These are phyloP conservation scores for Mycena sanguinolenta DNA, from an alignment of 768 basidiomycete genomes.

Conservation along the genomic window DNA sequence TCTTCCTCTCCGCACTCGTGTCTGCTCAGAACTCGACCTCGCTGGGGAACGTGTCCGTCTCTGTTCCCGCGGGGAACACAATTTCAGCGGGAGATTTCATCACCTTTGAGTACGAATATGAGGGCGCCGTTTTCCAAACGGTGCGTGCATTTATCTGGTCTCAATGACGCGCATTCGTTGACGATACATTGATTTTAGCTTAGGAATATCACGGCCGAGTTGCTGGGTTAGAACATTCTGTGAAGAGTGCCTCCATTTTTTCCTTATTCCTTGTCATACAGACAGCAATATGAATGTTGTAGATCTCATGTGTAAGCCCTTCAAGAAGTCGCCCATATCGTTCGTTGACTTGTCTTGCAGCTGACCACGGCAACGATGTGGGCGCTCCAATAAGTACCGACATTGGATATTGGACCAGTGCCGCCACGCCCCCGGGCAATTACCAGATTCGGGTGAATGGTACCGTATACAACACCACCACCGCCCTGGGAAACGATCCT, in stretches of 20 bases:
- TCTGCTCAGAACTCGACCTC: background rate
- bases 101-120: background rate
- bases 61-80: background rate
- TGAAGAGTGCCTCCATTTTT: background rate
- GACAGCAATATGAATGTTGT: conserved; percentile 5
- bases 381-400: background rate
- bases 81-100: background rate
- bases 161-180: background rate
- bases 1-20: conserved; percentile 1
- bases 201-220: conserved; percentile 11
- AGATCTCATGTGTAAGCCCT: conserved; percentile 1
- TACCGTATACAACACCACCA: background rate
- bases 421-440: conserved; percentile 11
- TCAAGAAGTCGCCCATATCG: background rate
- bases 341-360: background rate
- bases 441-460: conserved; percentile 25
- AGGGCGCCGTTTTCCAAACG: background rate
- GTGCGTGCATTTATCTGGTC: background rate
- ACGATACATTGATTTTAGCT: background rate
- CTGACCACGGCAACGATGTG: background rate
- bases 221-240: background rate
- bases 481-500: background rate
- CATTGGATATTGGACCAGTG: too few relatives aligned
- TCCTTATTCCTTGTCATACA: background rate
- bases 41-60: background rate